Base-by-base conservation (phyloP, 2,329 filamentous ascomycete species). In the Trichoderma oligosporum region DNA sequence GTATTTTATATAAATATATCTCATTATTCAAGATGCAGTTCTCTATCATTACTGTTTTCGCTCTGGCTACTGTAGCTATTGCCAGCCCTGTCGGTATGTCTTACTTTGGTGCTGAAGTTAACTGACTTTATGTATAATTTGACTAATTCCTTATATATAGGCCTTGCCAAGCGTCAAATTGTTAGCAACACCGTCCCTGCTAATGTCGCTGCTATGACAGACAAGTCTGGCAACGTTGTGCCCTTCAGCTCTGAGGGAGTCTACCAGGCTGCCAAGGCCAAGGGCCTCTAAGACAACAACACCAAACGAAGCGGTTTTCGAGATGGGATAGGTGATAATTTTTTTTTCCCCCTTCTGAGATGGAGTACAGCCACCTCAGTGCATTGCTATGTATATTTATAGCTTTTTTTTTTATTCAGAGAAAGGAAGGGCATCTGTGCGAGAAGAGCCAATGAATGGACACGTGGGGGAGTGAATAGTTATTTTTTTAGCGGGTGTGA, bases 1-100 rank as follows among this genome's bases (percentile, higher is more conserved):
- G 22, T 22, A 54, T 29, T 33, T 25, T 9, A 22, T 48, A 33
- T 16, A 45, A n/a, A 54, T 36, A 29, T 63, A 60, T 65, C 56
- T 46, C 52, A 29, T 51, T 66, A 64, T 67, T 71, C 76, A 82
- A 74, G 59, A 83, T 83, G 80, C 77, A 81, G 74, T 78, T 77
- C 75, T 74, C 76, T 59, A 60, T 76, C 61, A 61, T 78, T 64
- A 71, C 75, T 65, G 57, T 82, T 61, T 69, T 79, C 63, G 71
- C 78, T 61, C 68, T 83, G 61, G 71, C 74, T 68, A 70, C 76
- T 56, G 71, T 75, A 65, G 77, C 73, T 64, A 67, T 78, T 64
- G 79, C 78, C 57, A 71, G 65, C 49, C 67, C 71, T 51, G 46
- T 62, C 42, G 60, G 69, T 71, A 64, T 61, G 68, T 49, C 22